Conservation (phyloP, 2,329 filamentous ascomycete genomes). For the Amauroascus verrucosus region DNA sequence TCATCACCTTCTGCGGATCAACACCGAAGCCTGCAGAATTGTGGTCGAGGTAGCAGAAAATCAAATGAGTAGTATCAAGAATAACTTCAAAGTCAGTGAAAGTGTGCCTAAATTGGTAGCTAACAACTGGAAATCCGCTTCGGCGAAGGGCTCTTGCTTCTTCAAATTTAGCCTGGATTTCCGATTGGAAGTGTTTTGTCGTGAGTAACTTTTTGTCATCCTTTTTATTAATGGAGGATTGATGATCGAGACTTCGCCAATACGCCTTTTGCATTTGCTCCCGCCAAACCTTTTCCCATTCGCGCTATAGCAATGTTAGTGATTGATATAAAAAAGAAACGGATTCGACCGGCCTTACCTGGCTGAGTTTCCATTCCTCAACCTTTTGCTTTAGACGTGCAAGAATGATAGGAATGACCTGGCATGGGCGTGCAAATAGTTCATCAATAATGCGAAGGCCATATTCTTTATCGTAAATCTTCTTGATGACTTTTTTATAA, state of each 20-base stretch:
- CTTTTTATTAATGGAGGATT: slow-evolving; percentile 80
- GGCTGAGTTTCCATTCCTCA: slow-evolving; percentile 94
- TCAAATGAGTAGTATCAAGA: slow-evolving; percentile 40
- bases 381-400: slow-evolving; percentile 88
- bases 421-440: slow-evolving; percentile 72
- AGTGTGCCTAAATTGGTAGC: slow-evolving; percentile 64
- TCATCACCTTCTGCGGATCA: slow-evolving; percentile 62
- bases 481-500: slow-evolving; percentile 94
- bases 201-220: slow-evolving; percentile 87
- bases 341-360: slow-evolving; percentile 33
- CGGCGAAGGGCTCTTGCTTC: slow-evolving; percentile 68
- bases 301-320: slow-evolving; percentile 46
- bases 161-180: slow-evolving; percentile 86
- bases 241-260: slow-evolving; percentile 91
- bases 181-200: slow-evolving; percentile 77
- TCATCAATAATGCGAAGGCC: slow-evolving; percentile 78
- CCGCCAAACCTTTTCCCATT: slow-evolving; percentile 99
- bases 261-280: slow-evolving; percentile 91
- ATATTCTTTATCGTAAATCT: slow-evolving; percentile 79
- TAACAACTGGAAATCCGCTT: slow-evolving; percentile 49
- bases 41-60: slow-evolving; percentile 40
- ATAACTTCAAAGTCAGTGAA: slow-evolving; percentile 64
- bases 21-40: slow-evolving; percentile 41
- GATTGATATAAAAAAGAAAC: not conserved
- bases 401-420: slow-evolving; percentile 79